Evolutionary conservation across 176 grass and related monocot species (phyloP).

Genomic region (Ampelocalamus luodianensis): DNA sequence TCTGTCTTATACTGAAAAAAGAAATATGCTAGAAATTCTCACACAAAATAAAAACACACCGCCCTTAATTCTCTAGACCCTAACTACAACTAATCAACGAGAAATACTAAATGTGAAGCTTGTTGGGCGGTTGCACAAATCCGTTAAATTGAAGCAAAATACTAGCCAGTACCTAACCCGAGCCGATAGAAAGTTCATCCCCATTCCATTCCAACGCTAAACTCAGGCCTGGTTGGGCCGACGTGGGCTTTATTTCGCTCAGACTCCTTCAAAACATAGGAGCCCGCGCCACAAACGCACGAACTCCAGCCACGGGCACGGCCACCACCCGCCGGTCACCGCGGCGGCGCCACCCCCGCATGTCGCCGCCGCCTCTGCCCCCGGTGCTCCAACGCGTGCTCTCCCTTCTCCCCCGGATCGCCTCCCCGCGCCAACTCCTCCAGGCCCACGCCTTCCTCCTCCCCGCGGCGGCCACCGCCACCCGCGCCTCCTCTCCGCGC

Average conservation of each 20-base stretch:
- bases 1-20: too few species aligned
- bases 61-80: too few species aligned
- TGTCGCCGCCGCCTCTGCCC: constrained; percentile 32
- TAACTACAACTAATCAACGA: too few species aligned
- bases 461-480: constrained; percentile 39
- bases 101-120: too few species aligned
- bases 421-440: constrained; percentile 42
- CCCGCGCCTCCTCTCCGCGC: constrained; percentile 48
- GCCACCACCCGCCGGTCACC: neutral
- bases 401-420: constrained; percentile 38
- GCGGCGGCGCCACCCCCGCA: constrained; percentile 14
- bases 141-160: too few species aligned
- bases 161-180: too few species aligned
- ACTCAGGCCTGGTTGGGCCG: neutral
- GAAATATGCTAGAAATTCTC: too few species aligned
- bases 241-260: neutral
- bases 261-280: neutral
- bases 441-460: constrained; percentile 58
- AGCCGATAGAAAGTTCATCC: neutral
- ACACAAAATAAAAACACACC: too few species aligned
- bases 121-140: too few species aligned
- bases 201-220: neutral
- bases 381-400: constrained; percentile 38
- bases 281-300: constrained; percentile 17
- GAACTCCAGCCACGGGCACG: neutral